Base-by-base conservation (phyloP, 345 rosid genomes). In the Tarenaya hassleriana region DNA sequence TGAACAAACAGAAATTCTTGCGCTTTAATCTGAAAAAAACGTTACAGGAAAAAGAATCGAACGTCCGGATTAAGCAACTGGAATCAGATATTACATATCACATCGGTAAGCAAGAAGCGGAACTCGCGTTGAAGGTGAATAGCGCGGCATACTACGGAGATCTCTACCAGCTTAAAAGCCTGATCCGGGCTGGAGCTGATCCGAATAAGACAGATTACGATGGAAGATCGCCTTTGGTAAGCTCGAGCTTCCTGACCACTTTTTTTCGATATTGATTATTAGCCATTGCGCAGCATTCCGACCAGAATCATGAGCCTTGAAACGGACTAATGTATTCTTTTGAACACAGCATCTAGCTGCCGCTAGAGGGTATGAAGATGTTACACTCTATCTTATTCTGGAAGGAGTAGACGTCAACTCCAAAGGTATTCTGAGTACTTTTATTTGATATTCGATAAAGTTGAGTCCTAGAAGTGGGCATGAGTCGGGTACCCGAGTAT, bases 221-320 rank as follows among this genome's bases (percentile, higher is more conserved):
- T 37, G 86, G 95, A 55, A 76, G 95, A 75, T 77, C 94, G 1
- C 90, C 97, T 20, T 60, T 89, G 92, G 97, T 89, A 81, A 51
- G 50, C 8, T 46, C 13, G 41, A 49, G 33, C 21, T 52, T 58
- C 19, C 46, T 39, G 20, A 40, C 46, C 16, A 43, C 38, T 34
- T 45, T n/a, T n/a, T n/a, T n/a, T n/a, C n/a, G n/a, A n/a, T n/a
- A n/a, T n/a, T n/a, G n/a, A n/a, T n/a, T n/a, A n/a, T n/a, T n/a
- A n/a, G n/a, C n/a, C n/a, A n/a, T n/a, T n/a, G n/a, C n/a, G n/a
- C n/a, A n/a, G n/a, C n/a, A n/a, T n/a, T n/a, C n/a, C n/a, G n/a
- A n/a, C n/a, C n/a, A n/a, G n/a, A n/a, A n/a, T n/a, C n/a, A n/a
- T n/a, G n/a, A n/a, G n/a, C n/a, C n/a, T n/a, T n/a, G n/a, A n/a